Evolutionary conservation across 176 grass and related monocot species (phyloP).

Genomic region (Bonia amplexicaulis): DNA sequence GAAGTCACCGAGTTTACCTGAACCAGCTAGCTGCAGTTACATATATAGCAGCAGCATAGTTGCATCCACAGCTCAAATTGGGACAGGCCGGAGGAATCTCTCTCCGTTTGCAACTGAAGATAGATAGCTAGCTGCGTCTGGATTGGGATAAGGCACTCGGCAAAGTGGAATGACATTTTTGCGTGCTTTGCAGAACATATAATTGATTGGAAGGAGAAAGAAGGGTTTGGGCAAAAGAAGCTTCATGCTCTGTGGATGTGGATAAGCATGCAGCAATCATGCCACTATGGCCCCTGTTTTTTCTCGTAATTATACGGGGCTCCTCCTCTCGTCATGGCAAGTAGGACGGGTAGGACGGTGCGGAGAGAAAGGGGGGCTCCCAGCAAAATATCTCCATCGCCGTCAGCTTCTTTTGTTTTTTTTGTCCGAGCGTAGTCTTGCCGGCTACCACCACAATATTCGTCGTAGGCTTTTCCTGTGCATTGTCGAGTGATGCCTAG

Average conservation of each 20-base stretch:
- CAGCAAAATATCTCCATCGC: neutral
- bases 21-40: neutral
- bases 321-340: neutral
- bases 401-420: neutral
- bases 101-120: neutral
- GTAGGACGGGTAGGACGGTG: neutral
- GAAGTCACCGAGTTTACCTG: no score
- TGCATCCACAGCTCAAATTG: neutral
- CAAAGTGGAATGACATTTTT: neutral
- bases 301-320: no score
- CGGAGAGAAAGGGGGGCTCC: neutral
- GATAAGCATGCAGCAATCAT: constrained; percentile 12
- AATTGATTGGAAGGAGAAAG: neutral
- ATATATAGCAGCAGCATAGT: neutral
- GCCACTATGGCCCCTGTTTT: neutral
- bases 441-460: neutral
- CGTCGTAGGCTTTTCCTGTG: neutral
- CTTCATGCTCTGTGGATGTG: neutral
- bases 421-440: neutral
- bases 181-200: neutral
- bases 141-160: neutral
- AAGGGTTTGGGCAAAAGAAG: neutral
- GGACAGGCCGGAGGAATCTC: neutral
- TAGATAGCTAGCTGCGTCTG: neutral
- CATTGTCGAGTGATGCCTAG: no score